Conservation (phyloP, 352 stramenopile genomes). For the Saprolegnia diclina region DNA sequence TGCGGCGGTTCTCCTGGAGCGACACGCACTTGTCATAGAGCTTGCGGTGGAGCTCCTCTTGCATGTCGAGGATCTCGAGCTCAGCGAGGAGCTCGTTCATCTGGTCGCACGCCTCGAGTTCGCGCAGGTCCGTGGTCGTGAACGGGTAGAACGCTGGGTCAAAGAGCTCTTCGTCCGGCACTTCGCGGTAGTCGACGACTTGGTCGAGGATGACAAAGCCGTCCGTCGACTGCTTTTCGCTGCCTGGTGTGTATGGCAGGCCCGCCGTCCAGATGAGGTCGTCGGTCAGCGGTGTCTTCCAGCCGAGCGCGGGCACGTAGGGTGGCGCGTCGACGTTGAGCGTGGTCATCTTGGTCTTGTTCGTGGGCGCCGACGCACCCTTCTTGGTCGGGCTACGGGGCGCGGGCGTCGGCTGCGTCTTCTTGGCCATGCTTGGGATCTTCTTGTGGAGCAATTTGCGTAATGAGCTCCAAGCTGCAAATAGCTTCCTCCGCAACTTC, state of each 20-base stretch:
- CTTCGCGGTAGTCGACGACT: constrained; percentile 20
- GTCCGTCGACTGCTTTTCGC: not conserved
- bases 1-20: constrained; percentile 22
- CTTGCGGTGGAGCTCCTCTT: constrained; percentile 29
- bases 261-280: constrained; percentile 6
- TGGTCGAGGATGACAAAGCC: constrained; percentile 28
- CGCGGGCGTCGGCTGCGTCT: not conserved
- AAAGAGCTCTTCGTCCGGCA: constrained; percentile 29
- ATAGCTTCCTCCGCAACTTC: not conserved
- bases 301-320: constrained; percentile 17
- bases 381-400: not conserved
- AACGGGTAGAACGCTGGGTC: constrained; percentile 28
- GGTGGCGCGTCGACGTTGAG: constrained; percentile 20
- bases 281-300: constrained; percentile 25
- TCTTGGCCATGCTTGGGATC: not conserved
- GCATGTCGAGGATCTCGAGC: constrained; percentile 25
- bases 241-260: constrained; percentile 13
- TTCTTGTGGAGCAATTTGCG: not conserved
- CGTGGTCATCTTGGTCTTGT: constrained; percentile 1
- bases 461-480: not conserved
- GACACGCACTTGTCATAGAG: constrained; percentile 18
- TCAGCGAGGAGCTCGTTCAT: constrained; percentile 29
- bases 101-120: constrained; percentile 27
- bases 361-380: no score
- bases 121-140: constrained; percentile 25